Evolutionary conservation across 129 eudicot species (phyloP), one percentile per base, ranked within the genome.

Genomic region (Centella asiatica): DNA sequence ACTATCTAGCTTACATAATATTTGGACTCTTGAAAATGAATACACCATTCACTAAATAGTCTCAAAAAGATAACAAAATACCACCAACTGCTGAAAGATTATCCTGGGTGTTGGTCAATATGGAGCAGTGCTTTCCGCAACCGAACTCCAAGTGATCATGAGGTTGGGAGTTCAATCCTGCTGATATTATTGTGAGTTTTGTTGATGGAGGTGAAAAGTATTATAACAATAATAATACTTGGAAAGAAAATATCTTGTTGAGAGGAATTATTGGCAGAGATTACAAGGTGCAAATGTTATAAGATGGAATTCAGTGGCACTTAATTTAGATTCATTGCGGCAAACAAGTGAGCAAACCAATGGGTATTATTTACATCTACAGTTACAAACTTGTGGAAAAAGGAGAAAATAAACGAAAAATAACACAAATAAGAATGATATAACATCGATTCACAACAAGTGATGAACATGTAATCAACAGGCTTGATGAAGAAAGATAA

Each of bases 361-460:
- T 8, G 34, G 60, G 28, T 7, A 37, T 37, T 11, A 37, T 37
- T 2, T 37, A 50, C 31, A 50, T 50, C 10, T 50, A 1, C 15
- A 50, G n/a, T 50, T 26, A 24, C 19, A 27, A 52, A 52, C 57
- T 52, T 52, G 20, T n/a, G n/a, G n/a, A n/a, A n/a, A n/a, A n/a
- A n/a, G n/a, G n/a, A n/a, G n/a, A n/a, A n/a, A n/a, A n/a, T 2
- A 24, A 23, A 3, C 5, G 31, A n/a, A 52, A 3, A 26, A 52
- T 2, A 56, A 56, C 12, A 18, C 18, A 4, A 17, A 15, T 5
- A 4, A 19, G 44, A 56, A 28, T 11, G 45, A 28, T n/a, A 19
- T 22, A 44, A 18, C 46, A 10, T n/a, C 19, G 27, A 44, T 20
- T 2, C 32, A 14, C n/a, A 60, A 33, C 65, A 4, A 46, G 8